Evolutionary conservation across 176 grass and related monocot genomes (phyloP).

Genomic region (Dactylis glomerata): DNA sequence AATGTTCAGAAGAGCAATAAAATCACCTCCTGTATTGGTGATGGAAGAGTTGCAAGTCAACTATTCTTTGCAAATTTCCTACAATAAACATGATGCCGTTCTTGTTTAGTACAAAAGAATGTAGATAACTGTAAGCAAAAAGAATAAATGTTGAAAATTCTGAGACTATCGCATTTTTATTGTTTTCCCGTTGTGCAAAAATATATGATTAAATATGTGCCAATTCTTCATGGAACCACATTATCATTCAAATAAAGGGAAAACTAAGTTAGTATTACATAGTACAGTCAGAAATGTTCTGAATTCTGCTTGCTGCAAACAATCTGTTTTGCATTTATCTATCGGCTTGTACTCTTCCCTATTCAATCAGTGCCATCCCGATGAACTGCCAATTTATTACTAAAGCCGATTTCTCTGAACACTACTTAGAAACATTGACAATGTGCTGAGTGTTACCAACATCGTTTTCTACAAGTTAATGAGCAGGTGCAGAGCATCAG

Average conservation of each 20-base stretch:
- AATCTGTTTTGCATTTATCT: not conserved
- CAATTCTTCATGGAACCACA: not conserved
- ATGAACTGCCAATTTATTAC: not conserved
- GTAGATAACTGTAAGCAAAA: not conserved
- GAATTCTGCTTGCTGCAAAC: not conserved
- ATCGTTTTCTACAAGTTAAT: not conserved
- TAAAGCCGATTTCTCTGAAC: not conserved
- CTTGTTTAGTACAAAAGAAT: not conserved
- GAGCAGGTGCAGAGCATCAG: not conserved
- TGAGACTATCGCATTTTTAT: not conserved
- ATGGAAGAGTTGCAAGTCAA: not conserved
- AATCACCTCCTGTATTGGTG: not conserved
- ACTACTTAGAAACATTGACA: not conserved
- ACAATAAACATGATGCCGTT: not conserved
- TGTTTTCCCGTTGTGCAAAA: not conserved
- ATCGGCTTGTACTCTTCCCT: not conserved
- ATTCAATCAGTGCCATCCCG: not conserved
- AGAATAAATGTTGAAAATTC: not conserved
- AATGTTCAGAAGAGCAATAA: slow-evolving; percentile 6
- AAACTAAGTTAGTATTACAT: not conserved
- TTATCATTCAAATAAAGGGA: not conserved
- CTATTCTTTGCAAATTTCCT: not conserved
- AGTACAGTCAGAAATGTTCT: not conserved
- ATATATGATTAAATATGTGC: not conserved
- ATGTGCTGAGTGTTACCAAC: not conserved